phyloP scores from a whole-genome alignment of 2,329 filamentous ascomycete species.

The Stagonosporopsis cucurbitacearum region DNA sequence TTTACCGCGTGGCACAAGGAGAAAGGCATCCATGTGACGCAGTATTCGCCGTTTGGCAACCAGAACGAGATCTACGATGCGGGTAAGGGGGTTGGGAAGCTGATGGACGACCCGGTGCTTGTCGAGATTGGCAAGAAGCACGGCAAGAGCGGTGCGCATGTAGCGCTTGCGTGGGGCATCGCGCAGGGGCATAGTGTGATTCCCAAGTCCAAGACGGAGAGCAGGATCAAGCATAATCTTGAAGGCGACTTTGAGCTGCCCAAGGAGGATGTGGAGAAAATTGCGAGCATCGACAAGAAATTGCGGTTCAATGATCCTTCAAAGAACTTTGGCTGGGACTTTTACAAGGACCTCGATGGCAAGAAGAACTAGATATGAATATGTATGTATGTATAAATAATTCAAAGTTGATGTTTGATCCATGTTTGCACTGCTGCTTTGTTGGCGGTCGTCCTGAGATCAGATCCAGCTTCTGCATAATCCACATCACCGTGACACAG shows the following conservation, averaged over 20 bases:
- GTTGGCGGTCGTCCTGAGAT: not conserved
- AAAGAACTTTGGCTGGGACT: slow-evolving; percentile 62
- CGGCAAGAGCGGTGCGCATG: slow-evolving; percentile 77
- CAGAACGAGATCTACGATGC: slow-evolving; percentile 43
- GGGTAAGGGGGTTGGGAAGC: slow-evolving; percentile 39
- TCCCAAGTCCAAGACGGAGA: slow-evolving; percentile 44
- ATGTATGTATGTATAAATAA: not conserved
- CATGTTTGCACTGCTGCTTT: not conserved
- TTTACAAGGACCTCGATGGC: slow-evolving; percentile 66
- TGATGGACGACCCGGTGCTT: slow-evolving; percentile 64
- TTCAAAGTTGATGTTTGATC: not conserved
- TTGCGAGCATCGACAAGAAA: slow-evolving; percentile 66
- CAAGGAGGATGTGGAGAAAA: slow-evolving; percentile 71
- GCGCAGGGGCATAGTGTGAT: slow-evolving; percentile 59
- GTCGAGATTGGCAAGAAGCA: slow-evolving; percentile 70
- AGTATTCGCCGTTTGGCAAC: slow-evolving; percentile 46
- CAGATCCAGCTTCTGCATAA: not conserved
- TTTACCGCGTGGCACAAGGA: slow-evolving; percentile 38
- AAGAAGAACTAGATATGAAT: slow-evolving; percentile 22
- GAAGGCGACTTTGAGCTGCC: slow-evolving; percentile 73
- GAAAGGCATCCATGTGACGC: slow-evolving; percentile 43
- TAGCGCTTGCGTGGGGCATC: slow-evolving; percentile 86
- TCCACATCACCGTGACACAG: not conserved
- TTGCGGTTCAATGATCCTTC: slow-evolving; percentile 68
- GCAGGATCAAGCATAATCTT: slow-evolving; percentile 39